phyloP scores from a whole-genome alignment of 192 early-diverging fungal genomes.

The Pecoramyces ruminantium region DNA sequence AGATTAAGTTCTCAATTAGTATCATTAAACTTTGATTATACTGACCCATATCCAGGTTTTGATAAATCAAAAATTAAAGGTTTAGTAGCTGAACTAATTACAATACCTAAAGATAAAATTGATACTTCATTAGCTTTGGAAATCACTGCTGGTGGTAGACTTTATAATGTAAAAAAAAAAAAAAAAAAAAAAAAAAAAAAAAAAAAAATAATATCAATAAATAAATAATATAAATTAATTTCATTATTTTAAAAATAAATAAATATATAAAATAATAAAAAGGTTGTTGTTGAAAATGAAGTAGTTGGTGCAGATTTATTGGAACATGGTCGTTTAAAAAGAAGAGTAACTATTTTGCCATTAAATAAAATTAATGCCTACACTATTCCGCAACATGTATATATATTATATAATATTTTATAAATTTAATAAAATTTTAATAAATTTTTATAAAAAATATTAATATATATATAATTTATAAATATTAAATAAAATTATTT shows the following conservation, averaged over 20 bases:
- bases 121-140: slow-evolving; percentile 69
- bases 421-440: too few species aligned
- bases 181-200: too few species aligned
- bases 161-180: slow-evolving; percentile 57
- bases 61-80: slow-evolving; percentile 79
- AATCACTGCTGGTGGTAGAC: slow-evolving; percentile 78
- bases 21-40: slow-evolving; percentile 65
- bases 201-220: too few species aligned
- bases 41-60: slow-evolving; percentile 71
- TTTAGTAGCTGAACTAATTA: slow-evolving; percentile 77
- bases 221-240: too few species aligned
- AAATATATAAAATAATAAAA: slow-evolving; percentile 1
- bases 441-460: too few species aligned
- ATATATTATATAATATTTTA: too few species aligned
- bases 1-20: slow-evolving; percentile 25
- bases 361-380: slow-evolving; percentile 79
- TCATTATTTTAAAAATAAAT: too few species aligned
- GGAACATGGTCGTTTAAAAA: slow-evolving; percentile 53
- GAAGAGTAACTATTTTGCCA: slow-evolving; percentile 79
- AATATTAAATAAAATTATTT: too few species aligned
- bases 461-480: too few species aligned
- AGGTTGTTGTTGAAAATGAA: slow-evolving; percentile 87
- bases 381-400: slow-evolving; percentile 23
- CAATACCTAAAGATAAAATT: slow-evolving; percentile 45
- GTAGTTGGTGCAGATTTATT: slow-evolving; percentile 62